A percentile compares a stretch with the other conserved stretches of the same genome.
Evolutionary conservation across 2,329 filamentous ascomycete species (phyloP).

Genomic region (Diaporthe destruens): DNA sequence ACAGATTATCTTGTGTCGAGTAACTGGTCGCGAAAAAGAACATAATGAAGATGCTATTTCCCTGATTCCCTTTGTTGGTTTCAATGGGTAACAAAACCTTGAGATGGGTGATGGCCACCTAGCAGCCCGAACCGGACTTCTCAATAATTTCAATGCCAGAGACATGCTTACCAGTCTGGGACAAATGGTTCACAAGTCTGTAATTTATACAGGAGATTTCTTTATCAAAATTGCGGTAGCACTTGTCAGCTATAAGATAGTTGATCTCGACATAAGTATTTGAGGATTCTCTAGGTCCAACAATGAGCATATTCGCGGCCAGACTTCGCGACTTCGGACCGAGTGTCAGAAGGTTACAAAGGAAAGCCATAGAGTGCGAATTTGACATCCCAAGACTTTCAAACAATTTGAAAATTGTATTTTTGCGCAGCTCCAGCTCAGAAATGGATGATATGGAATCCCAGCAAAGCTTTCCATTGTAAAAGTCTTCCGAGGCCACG

Average conservation of each 20-base stretch:
- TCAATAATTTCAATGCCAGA: neutral
- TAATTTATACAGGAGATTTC: neutral
- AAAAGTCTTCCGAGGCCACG: neutral
- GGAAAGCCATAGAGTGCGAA: neutral
- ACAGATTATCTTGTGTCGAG: neutral
- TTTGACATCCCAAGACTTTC: neutral
- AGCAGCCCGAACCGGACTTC: neutral
- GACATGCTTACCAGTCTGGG: neutral
- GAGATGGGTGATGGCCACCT: neutral
- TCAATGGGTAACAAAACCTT: neutral
- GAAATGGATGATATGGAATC: too few species aligned
- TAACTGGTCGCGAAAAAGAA: neutral
- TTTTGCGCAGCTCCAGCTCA: neutral
- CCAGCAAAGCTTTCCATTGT: neutral
- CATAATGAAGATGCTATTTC: neutral
- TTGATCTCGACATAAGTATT: neutral
- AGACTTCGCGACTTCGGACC: neutral
- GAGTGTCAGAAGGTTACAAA: neutral
- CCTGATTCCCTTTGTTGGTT: neutral
- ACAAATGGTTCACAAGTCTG: neutral
- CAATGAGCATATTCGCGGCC: neutral
- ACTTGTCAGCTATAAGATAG: neutral
- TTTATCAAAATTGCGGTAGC: neutral
- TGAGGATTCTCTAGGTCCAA: neutral
- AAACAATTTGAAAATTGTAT: neutral